Conservation (phyloP, 257 asterid genomes). For the Henckelia pumila region DNA sequence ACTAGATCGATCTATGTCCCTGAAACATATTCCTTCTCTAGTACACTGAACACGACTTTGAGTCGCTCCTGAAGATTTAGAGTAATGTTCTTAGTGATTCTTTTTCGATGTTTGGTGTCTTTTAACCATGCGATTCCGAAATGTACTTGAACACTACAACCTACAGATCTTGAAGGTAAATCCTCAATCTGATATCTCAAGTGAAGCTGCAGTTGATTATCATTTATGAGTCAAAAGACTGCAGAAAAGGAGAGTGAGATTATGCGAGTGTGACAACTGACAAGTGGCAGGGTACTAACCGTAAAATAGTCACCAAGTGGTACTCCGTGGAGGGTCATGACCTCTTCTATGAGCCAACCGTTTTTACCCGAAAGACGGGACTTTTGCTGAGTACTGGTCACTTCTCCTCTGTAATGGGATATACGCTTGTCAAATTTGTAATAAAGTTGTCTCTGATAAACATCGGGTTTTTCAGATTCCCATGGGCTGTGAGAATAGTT, state of each 20-base stretch:
- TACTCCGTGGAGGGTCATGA: constrained; percentile 94
- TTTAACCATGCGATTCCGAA: constrained; percentile 85
- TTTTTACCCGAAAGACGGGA: constrained; percentile 57
- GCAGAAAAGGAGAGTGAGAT: not conserved
- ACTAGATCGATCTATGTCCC: constrained; percentile 26
- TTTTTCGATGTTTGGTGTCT: constrained; percentile 66
- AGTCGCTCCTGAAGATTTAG: constrained; percentile 76
- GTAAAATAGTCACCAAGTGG: constrained; percentile 94
- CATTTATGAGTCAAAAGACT: not conserved
- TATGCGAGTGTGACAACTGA: not conserved
- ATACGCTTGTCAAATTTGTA: constrained; percentile 79
- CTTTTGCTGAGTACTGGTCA: constrained; percentile 92
- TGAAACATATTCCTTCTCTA: constrained; percentile 88
- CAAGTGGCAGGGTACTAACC: constrained; percentile 37
- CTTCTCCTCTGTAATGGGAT: constrained; percentile 87
- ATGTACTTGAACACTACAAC: constrained; percentile 77
- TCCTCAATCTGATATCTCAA: constrained; percentile 83
- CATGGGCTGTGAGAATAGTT: constrained; percentile 82
- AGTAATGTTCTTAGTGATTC: constrained; percentile 73
- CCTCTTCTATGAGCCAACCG: constrained; percentile 93
- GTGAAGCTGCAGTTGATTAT: constrained; percentile 66
- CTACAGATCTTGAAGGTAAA: constrained; percentile 60
- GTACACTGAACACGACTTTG: constrained; percentile 64
- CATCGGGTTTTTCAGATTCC: constrained; percentile 89
- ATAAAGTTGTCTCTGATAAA: constrained; percentile 78